These are phyloP conservation scores for Fremontodendron californicum DNA, from an alignment of 345 rosid species.

Conservation along the genomic window DNA sequence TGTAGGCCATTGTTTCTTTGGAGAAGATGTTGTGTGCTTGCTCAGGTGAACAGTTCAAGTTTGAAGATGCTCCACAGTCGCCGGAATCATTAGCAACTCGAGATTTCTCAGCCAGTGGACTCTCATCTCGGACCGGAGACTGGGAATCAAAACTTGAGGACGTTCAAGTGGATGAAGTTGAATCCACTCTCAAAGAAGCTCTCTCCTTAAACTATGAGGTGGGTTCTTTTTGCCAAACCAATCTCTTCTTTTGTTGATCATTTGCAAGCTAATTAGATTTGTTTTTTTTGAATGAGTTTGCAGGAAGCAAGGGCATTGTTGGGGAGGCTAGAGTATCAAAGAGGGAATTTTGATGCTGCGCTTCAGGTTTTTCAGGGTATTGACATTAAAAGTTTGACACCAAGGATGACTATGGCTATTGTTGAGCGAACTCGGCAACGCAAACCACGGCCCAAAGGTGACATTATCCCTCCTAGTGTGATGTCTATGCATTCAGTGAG, in stretches of 20 bases:
- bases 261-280: slow-evolving; percentile 7
- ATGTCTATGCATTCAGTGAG: slow-evolving; percentile 95
- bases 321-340: slow-evolving; percentile 90
- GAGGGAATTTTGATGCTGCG: slow-evolving; percentile 91
- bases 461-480: slow-evolving; percentile 35
- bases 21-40: slow-evolving; percentile 90
- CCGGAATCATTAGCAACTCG: slow-evolving; percentile 91
- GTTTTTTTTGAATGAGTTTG: slow-evolving; percentile 13
- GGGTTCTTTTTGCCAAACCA: slow-evolving; percentile 6
- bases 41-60: slow-evolving; percentile 89
- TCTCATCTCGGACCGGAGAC: slow-evolving; percentile 71
- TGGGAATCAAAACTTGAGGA: slow-evolving; percentile 84
- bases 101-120: slow-evolving; percentile 87
- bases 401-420: slow-evolving; percentile 69
- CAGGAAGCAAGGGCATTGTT: slow-evolving; percentile 97
- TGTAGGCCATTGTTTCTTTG: neutral
- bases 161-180: slow-evolving; percentile 84
- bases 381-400: slow-evolving; percentile 57
- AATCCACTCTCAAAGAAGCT: slow-evolving; percentile 92
- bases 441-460: slow-evolving; percentile 53
- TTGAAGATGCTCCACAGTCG: slow-evolving; percentile 82
- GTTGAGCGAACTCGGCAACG: slow-evolving; percentile 50
- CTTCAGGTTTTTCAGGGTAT: slow-evolving; percentile 95
- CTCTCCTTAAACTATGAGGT: slow-evolving; percentile 98
- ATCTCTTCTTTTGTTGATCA: neutral